Evolutionary conservation across 2,329 filamentous ascomycete species (phyloP), one percentile per base, ranked within the genome.

Genomic region (Penicillium sp.): DNA sequence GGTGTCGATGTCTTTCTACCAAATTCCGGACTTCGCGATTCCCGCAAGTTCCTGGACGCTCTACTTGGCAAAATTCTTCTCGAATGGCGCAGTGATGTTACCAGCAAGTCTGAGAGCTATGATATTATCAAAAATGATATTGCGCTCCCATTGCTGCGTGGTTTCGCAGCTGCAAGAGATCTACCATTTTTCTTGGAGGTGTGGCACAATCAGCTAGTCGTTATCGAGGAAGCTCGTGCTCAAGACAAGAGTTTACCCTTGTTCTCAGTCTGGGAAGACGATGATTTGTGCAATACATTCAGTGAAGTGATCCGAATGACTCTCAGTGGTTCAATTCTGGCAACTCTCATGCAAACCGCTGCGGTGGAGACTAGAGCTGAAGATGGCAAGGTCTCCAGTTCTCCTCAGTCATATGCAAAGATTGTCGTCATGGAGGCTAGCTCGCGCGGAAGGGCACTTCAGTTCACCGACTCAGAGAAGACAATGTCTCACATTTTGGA

Each of bases 261-360:
- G 5, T 73, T 73, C 55, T 74, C 74, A 7, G 68, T 78, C 3
- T 80, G 78, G 78, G 78, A 80, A 60, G 76, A 79, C 55, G 75
- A 79, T 50, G 75, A 77, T 57, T 35, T 80, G 14, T 73, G 72
- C 33, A 67, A 71, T 26, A 65, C 62, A 35, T 78, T 74, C 63
- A 65, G 69, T 27, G 68, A 73, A 16, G 48, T 74, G 52, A 58
- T 74, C 55, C 68, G 66, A 26, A 72, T 60, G 24, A 69, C 71
- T 8, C 64, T 75, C 22, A 69, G 68, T 10, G 63, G 69, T 13
- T 55, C 64, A 4, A 67, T 68, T 54, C 56, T 72, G 43, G 60
- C 62, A 54, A 65, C 62, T 21, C 74, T 72, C 43, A 61, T 75
- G 52, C 71, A 66, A 49, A 65, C 64, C 24, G 69, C 72, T 37